Percentiles rank a stretch among this genome's conserved stretches.
Evolutionary conservation across 108 stramenopile species (phyloP).

Genomic region (Phaeodactylum tricornutum): DNA sequence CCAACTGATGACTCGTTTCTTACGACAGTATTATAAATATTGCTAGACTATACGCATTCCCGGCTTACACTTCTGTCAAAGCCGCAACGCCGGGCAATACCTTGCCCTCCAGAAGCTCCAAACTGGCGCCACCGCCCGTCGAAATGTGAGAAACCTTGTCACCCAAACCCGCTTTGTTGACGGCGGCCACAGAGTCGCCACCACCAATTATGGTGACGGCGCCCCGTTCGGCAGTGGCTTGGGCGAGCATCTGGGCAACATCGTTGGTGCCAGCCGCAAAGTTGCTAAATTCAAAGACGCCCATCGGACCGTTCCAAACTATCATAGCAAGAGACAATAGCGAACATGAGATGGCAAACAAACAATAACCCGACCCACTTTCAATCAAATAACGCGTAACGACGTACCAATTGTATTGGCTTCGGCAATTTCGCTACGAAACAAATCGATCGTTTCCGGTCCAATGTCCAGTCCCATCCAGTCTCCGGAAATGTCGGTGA

Average conservation of each 20-base stretch:
- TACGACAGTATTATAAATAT: too few species aligned
- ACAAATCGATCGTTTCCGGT: constrained; percentile 74
- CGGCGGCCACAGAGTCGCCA: constrained; percentile 95
- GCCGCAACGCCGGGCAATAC: constrained; percentile 88
- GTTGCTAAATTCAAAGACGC: constrained; percentile 93
- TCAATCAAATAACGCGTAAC: neutral
- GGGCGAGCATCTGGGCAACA: constrained; percentile 83
- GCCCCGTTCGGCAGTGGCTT: constrained; percentile 77
- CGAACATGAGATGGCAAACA: too few species aligned
- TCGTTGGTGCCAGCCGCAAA: constrained; percentile 87
- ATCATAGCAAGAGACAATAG: too few species aligned
- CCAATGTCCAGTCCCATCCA: constrained; percentile 99
- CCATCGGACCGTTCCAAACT: constrained; percentile 39
- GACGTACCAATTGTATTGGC: constrained; percentile 90
- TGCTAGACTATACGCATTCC: too few species aligned
- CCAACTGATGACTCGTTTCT: too few species aligned
- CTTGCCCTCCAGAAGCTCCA: constrained; percentile 98
- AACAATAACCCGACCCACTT: neutral
- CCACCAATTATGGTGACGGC: constrained; percentile 94
- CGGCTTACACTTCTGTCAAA: constrained; percentile 70
- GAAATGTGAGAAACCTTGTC: constrained; percentile 91
- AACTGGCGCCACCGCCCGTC: constrained; percentile 92
- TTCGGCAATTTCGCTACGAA: constrained; percentile 64
- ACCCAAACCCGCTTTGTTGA: constrained; percentile 86
- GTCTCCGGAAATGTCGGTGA: constrained; percentile 81